Evolutionary conservation across 2,329 filamentous ascomycete genomes (phyloP), one percentile per base, ranked within the genome.

Genomic region (Alternaria angustiovoidea): DNA sequence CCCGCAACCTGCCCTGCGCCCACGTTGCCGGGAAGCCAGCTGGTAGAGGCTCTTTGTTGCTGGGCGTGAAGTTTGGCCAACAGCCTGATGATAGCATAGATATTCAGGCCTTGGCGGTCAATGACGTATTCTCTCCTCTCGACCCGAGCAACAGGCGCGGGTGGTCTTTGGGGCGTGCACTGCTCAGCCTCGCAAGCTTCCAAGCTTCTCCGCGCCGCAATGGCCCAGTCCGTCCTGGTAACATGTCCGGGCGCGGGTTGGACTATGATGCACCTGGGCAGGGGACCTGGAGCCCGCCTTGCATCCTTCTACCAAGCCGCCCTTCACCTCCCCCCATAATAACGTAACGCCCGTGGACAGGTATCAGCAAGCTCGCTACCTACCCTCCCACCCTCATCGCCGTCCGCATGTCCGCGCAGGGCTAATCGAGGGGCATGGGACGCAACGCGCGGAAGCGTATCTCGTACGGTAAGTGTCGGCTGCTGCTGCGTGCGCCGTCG

Each of bases 401-500:
- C 57, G 58, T 56, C 59, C 59, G 62, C 64, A 67, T 67, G 66
- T 66, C 53, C 59, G 59, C 64, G 52, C 59, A 51, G 58, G 58
- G 46, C 55, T 68, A 63, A 63, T 54, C 47, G 42, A 63, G 53
- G 62, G 64, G 72, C 66, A 85, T 84, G 82, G 82, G 81, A 73
- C 79, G 82, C 71, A 84, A 83, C 75, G 81, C 82, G 73, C 79
- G 81, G 67, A 83, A 84, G 79, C 81, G 82, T 68, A 84, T 85
- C 68, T 84, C 82, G 70, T 85, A 85, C 76, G 83, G 82, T 84
- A 68, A 42, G 79, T 75, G 46, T 46, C 53, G 54, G 39, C 32
- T 28, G n/a, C 22, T 36, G 28, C 28, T 41, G 39, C 38, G 44
- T 44, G 41, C 32, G 32, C 48, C 54, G 20, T 48, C 43, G 56